Evolutionary conservation across 345 rosid species (phyloP).

Genomic region (Ceriops tagal): DNA sequence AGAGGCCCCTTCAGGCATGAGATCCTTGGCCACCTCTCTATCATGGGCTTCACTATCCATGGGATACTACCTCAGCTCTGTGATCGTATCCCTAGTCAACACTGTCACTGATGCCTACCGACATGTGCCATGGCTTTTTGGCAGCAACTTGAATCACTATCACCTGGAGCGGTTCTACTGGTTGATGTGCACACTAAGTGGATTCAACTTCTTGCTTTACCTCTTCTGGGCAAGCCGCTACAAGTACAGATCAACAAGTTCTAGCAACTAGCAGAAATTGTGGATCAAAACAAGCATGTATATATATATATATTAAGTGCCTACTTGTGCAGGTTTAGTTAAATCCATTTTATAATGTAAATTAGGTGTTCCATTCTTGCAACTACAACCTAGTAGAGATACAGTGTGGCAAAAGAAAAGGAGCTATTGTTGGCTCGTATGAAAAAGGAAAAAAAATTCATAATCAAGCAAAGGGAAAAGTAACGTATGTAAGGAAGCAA

Average conservation of each 20-base stretch:
- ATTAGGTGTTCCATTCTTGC: no score
- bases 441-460: no score
- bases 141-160: slow-evolving; percentile 71
- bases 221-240: slow-evolving; percentile 83
- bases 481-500: no score
- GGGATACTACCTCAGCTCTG: slow-evolving; percentile 89
- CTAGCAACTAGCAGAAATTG: not conserved
- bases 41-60: slow-evolving; percentile 94
- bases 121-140: slow-evolving; percentile 64
- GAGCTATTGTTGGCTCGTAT: no score
- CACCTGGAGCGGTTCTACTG: slow-evolving; percentile 81
- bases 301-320: no score
- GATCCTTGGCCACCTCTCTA: slow-evolving; percentile 82
- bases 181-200: slow-evolving; percentile 76
- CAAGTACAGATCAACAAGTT: slow-evolving; percentile 39
- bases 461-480: no score
- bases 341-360: no score
- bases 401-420: no score
- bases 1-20: slow-evolving; percentile 75
- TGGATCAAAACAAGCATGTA: no score
- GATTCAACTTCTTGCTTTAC: slow-evolving; percentile 65
- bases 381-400: no score
- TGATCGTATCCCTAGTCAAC: slow-evolving; percentile 60
- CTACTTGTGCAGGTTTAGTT: no score
- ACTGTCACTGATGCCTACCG: slow-evolving; percentile 38